These are phyloP conservation scores for Aspergillus asperescens DNA, from an alignment of 495 filamentous ascomycete species.

Conservation along the genomic window DNA sequence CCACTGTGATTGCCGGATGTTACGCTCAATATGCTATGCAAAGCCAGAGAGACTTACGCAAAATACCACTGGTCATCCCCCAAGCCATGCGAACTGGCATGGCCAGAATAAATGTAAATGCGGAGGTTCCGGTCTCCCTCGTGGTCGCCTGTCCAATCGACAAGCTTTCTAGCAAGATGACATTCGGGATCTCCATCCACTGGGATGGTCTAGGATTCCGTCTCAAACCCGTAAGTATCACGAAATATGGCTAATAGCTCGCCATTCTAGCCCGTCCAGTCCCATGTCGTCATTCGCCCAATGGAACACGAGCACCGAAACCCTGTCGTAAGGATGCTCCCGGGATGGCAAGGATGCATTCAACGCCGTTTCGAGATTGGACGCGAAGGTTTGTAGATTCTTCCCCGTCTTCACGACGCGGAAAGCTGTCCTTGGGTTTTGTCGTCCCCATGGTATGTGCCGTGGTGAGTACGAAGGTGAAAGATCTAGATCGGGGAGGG, in stretches of 20 bases:
- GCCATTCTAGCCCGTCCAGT: not conserved
- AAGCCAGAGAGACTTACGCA: not conserved
- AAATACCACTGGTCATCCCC: not conserved
- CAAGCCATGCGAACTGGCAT: not conserved
- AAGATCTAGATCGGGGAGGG: no score
- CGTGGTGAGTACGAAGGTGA: no score
- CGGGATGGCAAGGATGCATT: not conserved
- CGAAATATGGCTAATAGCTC: conserved; percentile 15
- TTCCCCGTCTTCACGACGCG: not conserved
- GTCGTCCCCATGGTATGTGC: no score
- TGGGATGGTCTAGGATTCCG: conserved; percentile 8
- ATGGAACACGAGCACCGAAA: conserved; percentile 15
- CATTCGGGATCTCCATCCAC: not conserved
- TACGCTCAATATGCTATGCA: not conserved
- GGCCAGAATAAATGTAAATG: not conserved
- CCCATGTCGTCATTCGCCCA: conserved; percentile 17
- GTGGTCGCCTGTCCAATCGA: not conserved
- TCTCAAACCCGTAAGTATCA: conserved; percentile 1
- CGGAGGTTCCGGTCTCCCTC: not conserved
- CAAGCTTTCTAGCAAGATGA: not conserved
- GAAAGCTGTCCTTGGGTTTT: not conserved
- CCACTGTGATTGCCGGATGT: not conserved
- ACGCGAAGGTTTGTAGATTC: not conserved
- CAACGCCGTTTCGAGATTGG: not conserved
- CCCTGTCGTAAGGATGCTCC: not conserved